These are phyloP conservation scores for Apiospora koreana DNA, from an alignment of 2,329 filamentous ascomycete genomes.

Conservation along the genomic window DNA sequence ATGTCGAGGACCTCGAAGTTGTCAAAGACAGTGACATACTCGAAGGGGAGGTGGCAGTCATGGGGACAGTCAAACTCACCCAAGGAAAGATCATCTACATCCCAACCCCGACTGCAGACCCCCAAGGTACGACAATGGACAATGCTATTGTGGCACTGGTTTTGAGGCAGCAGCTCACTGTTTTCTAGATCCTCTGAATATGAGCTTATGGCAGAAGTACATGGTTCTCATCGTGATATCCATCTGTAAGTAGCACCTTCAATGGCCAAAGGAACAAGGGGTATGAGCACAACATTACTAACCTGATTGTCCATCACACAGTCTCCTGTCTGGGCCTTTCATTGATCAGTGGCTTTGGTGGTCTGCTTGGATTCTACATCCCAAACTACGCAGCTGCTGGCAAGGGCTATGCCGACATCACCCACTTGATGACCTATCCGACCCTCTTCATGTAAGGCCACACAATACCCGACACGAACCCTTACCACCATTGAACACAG, in stretches of 20 bases:
- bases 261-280: neutral
- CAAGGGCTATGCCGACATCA: constrained; percentile 40
- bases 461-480: no score
- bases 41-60: constrained; percentile 14
- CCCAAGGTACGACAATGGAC: constrained; percentile 21
- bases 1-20: constrained; percentile 8
- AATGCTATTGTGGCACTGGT: no score
- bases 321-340: constrained; percentile 40
- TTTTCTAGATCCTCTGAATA: constrained; percentile 30
- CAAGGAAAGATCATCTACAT: constrained; percentile 36
- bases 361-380: constrained; percentile 42
- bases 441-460: constrained; percentile 24
- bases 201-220: constrained; percentile 28
- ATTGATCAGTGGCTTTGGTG: constrained; percentile 42
- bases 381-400: constrained; percentile 37
- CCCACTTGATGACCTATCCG: constrained; percentile 37
- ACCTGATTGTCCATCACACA: constrained; percentile 23
- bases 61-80: constrained; percentile 27
- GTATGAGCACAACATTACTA: neutral
- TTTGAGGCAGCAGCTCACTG: neutral
- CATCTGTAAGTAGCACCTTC: constrained; percentile 22
- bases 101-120: constrained; percentile 35
- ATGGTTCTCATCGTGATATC: constrained; percentile 27
- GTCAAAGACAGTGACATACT: neutral
- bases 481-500: neutral